These are phyloP conservation scores for Penicillium sp. DNA, from an alignment of 2,329 filamentous ascomycete species.

Conservation along the genomic window DNA sequence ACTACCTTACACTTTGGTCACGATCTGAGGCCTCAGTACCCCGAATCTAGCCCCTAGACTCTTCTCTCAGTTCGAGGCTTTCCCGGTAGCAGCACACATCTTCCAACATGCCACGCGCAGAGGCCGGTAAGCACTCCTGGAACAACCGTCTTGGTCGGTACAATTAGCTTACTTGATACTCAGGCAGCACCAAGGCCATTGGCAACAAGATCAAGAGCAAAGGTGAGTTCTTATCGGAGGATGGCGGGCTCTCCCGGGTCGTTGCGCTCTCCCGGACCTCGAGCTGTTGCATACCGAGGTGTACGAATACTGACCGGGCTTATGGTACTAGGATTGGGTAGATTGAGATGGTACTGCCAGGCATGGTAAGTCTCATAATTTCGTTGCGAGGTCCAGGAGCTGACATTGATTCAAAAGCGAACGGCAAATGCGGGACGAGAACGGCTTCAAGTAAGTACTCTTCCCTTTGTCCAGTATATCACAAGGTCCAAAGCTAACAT, in stretches of 20 bases:
- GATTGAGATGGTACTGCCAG: slow-evolving; percentile 85
- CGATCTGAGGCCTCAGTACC: not conserved
- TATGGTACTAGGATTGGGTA: slow-evolving; percentile 63
- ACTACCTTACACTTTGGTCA: not conserved
- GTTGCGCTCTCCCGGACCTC: not conserved
- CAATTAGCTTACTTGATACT: not conserved
- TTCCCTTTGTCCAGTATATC: not conserved
- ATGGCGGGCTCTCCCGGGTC: no score
- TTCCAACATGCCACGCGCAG: slow-evolving; percentile 82
- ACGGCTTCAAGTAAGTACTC: slow-evolving; percentile 54
- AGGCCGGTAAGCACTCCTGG: slow-evolving; percentile 70
- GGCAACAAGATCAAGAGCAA: slow-evolving; percentile 80
- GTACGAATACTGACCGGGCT: not conserved
- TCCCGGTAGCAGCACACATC: not conserved
- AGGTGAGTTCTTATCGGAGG: not conserved
- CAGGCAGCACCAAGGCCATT: slow-evolving; percentile 68
- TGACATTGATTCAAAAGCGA: slow-evolving; percentile 47
- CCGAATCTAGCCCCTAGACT: not conserved
- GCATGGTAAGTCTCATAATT: not conserved
- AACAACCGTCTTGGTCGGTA: not conserved
- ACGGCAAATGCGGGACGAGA: slow-evolving; percentile 79
- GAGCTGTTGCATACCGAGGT: not conserved
- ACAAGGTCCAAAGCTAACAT: not conserved
- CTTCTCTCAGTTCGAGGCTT: no score
- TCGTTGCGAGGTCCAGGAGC: not conserved